A percentile compares a stretch with the other conserved stretches of the same genome.
phyloP scores from a whole-genome alignment of 1,284 basidiomycete genomes.

The Pholiota adiposa region DNA sequence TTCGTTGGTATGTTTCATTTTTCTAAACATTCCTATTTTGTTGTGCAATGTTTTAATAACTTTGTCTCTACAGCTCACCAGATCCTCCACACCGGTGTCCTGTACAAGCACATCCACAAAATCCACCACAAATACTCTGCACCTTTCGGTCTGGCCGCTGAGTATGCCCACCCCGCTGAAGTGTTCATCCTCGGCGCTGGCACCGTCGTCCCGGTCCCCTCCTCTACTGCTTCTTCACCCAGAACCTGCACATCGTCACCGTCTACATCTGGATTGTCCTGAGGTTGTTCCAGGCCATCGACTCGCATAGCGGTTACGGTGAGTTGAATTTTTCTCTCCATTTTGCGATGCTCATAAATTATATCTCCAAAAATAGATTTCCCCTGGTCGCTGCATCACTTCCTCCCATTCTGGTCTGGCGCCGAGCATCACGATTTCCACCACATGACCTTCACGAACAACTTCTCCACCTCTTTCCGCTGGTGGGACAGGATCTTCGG shows the following conservation, averaged over 20 bases:
- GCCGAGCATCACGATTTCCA: slow-evolving; percentile 99
- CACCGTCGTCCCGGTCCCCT: slow-evolving; percentile 88
- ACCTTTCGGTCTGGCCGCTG: slow-evolving; percentile 96
- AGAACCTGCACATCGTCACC: slow-evolving; percentile 86
- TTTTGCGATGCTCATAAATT: background rate
- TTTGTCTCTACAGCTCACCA: slow-evolving; percentile 79
- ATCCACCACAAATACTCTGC: slow-evolving; percentile 97
- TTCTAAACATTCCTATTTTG: background rate
- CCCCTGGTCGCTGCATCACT: slow-evolving; percentile 96
- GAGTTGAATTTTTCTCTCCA: slow-evolving; percentile 27
- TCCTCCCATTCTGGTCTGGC: slow-evolving; percentile 97
- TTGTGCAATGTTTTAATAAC: background rate
- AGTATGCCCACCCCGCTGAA: slow-evolving; percentile 96
- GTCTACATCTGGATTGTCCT: slow-evolving; percentile 95
- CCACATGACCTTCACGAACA: slow-evolving; percentile 91
- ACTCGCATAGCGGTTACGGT: slow-evolving; percentile 97
- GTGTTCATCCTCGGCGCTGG: slow-evolving; percentile 90
- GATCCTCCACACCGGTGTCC: slow-evolving; percentile 85
- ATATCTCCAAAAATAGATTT: slow-evolving; percentile 66
- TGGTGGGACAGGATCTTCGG: slow-evolving; percentile 90
- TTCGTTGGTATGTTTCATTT: slow-evolving; percentile 59
- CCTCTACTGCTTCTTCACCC: slow-evolving; percentile 78
- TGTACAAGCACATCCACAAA: slow-evolving; percentile 99
- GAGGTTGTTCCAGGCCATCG: slow-evolving; percentile 96
- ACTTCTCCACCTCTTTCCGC: slow-evolving; percentile 91